Conservation (phyloP, 805 yeast species). For the Candida boidinii region DNA sequence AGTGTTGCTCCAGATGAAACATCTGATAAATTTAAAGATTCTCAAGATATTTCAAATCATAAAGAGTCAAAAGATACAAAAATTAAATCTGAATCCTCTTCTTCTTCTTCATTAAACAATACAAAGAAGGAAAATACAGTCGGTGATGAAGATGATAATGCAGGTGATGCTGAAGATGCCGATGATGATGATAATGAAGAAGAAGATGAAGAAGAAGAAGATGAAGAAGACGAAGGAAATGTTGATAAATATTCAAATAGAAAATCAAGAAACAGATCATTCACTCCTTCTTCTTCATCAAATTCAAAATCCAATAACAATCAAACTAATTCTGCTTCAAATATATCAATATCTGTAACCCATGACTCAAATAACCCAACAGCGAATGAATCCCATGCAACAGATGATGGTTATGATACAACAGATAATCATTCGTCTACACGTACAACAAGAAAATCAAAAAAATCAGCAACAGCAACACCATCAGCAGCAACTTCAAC, state of each 20-base stretch:
- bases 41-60: too few relatives aligned
- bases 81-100: not conserved
- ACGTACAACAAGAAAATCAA: too few relatives aligned
- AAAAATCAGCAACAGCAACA: too few relatives aligned
- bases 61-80: too few relatives aligned
- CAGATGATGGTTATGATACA: too few relatives aligned
- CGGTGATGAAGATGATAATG: constrained; percentile 11
- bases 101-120: too few relatives aligned
- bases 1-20: not conserved
- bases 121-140: not conserved
- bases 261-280: constrained; percentile 5
- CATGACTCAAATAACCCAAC: too few relatives aligned
- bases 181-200: constrained; percentile 1
- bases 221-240: constrained; percentile 1
- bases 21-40: too few relatives aligned
- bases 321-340: too few relatives aligned
- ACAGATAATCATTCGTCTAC: too few relatives aligned
- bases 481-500: constrained; percentile 2
- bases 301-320: constrained; percentile 7
- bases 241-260: constrained; percentile 7
- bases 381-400: too few relatives aligned
- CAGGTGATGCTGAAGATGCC: constrained; percentile 8
- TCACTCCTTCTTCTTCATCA: constrained; percentile 14
- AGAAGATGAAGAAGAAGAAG: constrained; percentile 1
- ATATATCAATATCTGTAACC: too few relatives aligned